phyloP scores from a whole-genome alignment of 768 basidiomycete genomes.

The Cytidiella melzeri region DNA sequence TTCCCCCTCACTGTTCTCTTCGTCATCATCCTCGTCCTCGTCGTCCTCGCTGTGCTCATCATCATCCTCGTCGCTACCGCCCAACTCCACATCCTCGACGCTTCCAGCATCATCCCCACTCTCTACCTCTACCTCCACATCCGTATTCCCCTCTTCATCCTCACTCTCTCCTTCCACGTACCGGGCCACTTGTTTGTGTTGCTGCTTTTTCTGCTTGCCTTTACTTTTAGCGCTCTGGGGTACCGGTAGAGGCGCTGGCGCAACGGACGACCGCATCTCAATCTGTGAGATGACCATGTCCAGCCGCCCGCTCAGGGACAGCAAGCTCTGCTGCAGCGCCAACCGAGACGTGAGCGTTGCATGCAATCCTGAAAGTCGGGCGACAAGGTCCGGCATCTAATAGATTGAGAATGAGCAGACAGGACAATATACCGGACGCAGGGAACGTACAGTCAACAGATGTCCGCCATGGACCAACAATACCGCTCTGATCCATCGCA shows the following conservation, averaged over 20 bases:
- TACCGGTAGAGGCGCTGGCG: slow-evolving; percentile 48
- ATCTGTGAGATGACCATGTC: slow-evolving; percentile 95
- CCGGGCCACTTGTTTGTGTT: slow-evolving; percentile 32
- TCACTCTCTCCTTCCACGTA: slow-evolving; percentile 83
- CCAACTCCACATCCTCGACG: slow-evolving; percentile 73
- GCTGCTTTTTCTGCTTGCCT: slow-evolving; percentile 30
- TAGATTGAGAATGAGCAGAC: slow-evolving; percentile 8
- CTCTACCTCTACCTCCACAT: slow-evolving; percentile 53
- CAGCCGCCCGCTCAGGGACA: slow-evolving; percentile 81
- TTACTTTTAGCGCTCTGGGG: slow-evolving; percentile 24
- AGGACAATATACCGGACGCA: neutral
- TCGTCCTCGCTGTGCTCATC: too few species aligned
- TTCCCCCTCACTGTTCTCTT: slow-evolving; percentile 38
- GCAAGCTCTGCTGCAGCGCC: slow-evolving; percentile 75
- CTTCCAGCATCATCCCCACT: slow-evolving; percentile 67
- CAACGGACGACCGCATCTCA: slow-evolving; percentile 75
- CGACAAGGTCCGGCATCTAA: slow-evolving; percentile 90
- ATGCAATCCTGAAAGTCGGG: slow-evolving; percentile 80
- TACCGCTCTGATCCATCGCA: slow-evolving; percentile 77
- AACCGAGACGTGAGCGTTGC: slow-evolving; percentile 74
- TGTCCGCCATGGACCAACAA: slow-evolving; percentile 84
- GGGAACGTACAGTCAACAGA: slow-evolving; percentile 79
- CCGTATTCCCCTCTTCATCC: slow-evolving; percentile 50
- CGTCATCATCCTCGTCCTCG: slow-evolving; percentile 41
- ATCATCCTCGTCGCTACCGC: slow-evolving; percentile 52